A percentile compares a stretch with the other conserved stretches of the same genome.
phyloP scores from a whole-genome alignment of 495 filamentous ascomycete species.

The Polyplosphaeria fusca region DNA sequence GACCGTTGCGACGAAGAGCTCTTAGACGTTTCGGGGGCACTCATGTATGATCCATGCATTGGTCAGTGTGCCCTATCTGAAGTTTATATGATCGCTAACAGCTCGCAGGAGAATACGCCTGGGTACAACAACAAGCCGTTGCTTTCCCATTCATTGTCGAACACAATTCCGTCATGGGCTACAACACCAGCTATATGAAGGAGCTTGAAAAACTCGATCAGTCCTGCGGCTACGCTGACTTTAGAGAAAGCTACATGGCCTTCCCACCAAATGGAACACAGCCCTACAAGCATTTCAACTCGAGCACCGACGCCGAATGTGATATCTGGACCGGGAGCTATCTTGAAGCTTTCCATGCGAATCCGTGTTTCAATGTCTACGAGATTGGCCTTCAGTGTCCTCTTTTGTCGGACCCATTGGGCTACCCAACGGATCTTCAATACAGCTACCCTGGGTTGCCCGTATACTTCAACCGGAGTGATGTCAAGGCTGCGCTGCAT shows the following conservation, averaged over 20 bases:
- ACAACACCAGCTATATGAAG: conserved; percentile 24
- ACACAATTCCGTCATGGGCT: conserved; percentile 23
- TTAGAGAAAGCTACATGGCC: conserved; percentile 19
- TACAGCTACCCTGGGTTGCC: conserved; percentile 23
- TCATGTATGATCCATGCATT: conserved; percentile 35
- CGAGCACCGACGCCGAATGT: conserved; percentile 16
- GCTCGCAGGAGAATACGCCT: conserved; percentile 29
- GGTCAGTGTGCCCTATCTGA: neutral
- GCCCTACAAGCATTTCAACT: conserved; percentile 17
- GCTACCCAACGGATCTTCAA: conserved; percentile 24
- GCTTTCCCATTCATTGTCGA: conserved; percentile 27
- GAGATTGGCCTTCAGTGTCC: conserved; percentile 27
- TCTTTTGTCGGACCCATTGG: conserved; percentile 18
- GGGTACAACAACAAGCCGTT: conserved; percentile 14
- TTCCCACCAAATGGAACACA: conserved; percentile 22
- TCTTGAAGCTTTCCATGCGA: conserved; percentile 12
- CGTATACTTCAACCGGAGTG: conserved; percentile 32
- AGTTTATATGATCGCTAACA: conserved; percentile 13
- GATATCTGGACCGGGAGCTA: conserved; percentile 19
- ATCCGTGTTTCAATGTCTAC: conserved; percentile 32
- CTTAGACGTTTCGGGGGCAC: conserved; percentile 19
- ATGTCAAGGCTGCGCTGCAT: conserved; percentile 33
- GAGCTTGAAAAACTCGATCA: conserved; percentile 16
- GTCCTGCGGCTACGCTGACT: conserved; percentile 26
- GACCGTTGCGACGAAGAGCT: conserved; percentile 27